Evolutionary conservation across 176 grass and related monocot genomes (phyloP).

Genomic region (Oryza glaberrima): DNA sequence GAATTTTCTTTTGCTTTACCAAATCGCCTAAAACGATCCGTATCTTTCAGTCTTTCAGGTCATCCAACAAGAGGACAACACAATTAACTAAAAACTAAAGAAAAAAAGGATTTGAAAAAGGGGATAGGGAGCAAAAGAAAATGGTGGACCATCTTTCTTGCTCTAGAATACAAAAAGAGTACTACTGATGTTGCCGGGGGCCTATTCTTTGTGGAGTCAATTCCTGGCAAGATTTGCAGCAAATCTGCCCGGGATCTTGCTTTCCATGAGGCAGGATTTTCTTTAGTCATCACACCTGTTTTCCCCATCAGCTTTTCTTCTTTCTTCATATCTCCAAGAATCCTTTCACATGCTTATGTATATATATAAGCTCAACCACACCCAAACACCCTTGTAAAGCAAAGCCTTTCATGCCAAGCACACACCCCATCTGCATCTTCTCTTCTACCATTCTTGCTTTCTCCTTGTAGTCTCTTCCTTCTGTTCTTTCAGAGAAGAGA

Average conservation of each 20-base stretch:
- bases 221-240: conserved; percentile 72
- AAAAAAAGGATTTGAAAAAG: background rate
- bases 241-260: conserved; percentile 82
- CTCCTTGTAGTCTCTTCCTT: conserved; percentile 5
- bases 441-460: conserved; percentile 29
- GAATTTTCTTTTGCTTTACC: background rate
- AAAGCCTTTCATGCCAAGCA: conserved; percentile 29
- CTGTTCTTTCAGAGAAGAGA: background rate
- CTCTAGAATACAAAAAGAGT: conserved; percentile 18
- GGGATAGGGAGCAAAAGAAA: conserved; percentile 28
- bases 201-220: conserved; percentile 44
- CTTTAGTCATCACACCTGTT: conserved; percentile 38
- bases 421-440: conserved; percentile 26
- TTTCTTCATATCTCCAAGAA: conserved; percentile 47
- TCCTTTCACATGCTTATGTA: conserved; percentile 51
- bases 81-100: background rate
- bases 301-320: conserved; percentile 26
- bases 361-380: conserved; percentile 37
- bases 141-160: conserved; percentile 46
- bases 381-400: conserved; percentile 40
- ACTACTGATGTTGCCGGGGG: conserved; percentile 19
- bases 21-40: conserved; percentile 28
- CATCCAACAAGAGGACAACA: conserved; percentile 38
- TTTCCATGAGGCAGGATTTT: conserved; percentile 72
- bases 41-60: conserved; percentile 18